phyloP scores from a whole-genome alignment of 192 early-diverging fungal genomes.

The Phycomyces blakesleeanus region DNA sequence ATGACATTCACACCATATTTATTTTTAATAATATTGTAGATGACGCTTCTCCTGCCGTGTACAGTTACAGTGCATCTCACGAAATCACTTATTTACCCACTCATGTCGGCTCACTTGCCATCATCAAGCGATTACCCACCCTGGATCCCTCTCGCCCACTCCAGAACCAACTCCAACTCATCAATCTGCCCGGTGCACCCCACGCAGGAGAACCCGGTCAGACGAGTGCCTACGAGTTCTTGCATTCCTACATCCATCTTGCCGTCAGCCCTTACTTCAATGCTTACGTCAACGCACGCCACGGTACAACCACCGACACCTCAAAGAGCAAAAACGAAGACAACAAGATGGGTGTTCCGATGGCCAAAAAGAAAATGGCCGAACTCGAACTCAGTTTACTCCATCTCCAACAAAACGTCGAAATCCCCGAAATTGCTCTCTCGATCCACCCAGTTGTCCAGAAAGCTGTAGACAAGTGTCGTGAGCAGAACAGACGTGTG shows the following conservation, averaged over 20 bases:
- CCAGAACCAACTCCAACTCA: constrained; percentile 81
- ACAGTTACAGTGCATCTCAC: constrained; percentile 59
- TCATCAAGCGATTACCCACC: constrained; percentile 73
- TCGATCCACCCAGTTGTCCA: constrained; percentile 83
- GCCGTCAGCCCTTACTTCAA: constrained; percentile 96
- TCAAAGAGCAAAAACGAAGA: constrained; percentile 59
- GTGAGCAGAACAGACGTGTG: constrained; percentile 56
- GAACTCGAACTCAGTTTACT: constrained; percentile 94
- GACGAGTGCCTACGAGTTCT: constrained; percentile 75
- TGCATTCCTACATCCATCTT: constrained; percentile 90
- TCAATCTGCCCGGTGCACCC: constrained; percentile 81
- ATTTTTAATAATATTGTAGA: constrained; percentile 24
- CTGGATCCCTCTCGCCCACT: constrained; percentile 72
- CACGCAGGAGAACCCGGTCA: constrained; percentile 46
- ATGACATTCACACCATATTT: too few species aligned
- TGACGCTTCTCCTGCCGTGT: constrained; percentile 38
- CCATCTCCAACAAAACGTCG: constrained; percentile 96
- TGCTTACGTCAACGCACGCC: constrained; percentile 79
- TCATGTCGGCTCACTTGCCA: constrained; percentile 69
- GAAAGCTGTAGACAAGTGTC: constrained; percentile 65
- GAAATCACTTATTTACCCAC: constrained; percentile 73
- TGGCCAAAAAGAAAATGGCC: constrained; percentile 98
- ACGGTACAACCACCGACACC: constrained; percentile 43
- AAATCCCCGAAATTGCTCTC: constrained; percentile 90
- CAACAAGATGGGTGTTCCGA: constrained; percentile 83